Evolutionary conservation across 371 early-diverging fungal species (phyloP).

Genomic region (Apophysomyces ossiformis): DNA sequence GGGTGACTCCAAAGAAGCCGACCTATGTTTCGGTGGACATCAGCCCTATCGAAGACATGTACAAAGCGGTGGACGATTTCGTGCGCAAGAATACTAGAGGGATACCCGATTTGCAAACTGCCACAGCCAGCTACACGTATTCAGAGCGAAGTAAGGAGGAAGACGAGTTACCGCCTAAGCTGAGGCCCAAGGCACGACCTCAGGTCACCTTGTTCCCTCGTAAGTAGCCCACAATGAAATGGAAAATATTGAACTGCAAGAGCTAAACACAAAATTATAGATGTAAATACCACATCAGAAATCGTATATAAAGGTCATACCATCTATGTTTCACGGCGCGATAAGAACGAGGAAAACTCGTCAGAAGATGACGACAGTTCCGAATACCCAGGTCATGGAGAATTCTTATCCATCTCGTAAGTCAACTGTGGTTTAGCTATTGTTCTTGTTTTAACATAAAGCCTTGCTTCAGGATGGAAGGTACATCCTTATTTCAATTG

Average conservation of each 20-base stretch:
- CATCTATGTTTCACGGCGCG: slow-evolving; percentile 5
- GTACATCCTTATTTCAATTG: slow-evolving; percentile 20
- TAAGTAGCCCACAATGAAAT: slow-evolving; percentile 8
- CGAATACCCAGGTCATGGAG: neutral
- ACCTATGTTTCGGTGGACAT: slow-evolving; percentile 17
- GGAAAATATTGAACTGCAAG: no score
- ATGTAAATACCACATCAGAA: slow-evolving; percentile 16
- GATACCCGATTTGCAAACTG: slow-evolving; percentile 16
- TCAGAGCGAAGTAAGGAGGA: neutral
- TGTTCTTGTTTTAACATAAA: neutral
- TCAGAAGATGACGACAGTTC: neutral
- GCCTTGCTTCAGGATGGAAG: slow-evolving; percentile 26
- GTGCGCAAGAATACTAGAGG: slow-evolving; percentile 22
- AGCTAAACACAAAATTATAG: neutral
- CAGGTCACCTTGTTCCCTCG: slow-evolving; percentile 33
- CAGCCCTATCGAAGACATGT: slow-evolving; percentile 21
- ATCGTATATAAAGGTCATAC: slow-evolving; percentile 32
- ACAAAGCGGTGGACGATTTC: slow-evolving; percentile 24
- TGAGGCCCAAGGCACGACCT: no score
- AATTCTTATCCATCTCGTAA: slow-evolving; percentile 19
- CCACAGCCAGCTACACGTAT: slow-evolving; percentile 20
- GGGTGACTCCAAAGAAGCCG: neutral
- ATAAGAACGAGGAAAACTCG: neutral
- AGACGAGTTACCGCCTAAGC: no score
- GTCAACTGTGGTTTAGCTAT: neutral